phyloP scores from a whole-genome alignment of 495 filamentous ascomycete species.

The Parmelia sp. region DNA sequence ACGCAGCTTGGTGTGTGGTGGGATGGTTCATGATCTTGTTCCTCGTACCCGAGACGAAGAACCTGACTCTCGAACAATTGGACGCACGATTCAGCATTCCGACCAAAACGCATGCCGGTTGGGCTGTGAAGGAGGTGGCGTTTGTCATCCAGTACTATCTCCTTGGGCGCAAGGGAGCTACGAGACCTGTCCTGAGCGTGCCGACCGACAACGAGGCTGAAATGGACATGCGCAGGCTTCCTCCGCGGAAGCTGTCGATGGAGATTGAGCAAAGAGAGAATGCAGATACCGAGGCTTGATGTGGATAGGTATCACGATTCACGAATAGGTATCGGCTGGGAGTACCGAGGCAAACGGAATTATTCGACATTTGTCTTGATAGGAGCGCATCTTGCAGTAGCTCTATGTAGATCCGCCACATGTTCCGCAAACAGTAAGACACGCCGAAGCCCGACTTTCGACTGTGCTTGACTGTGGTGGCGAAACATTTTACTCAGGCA shows the following conservation, averaged over 20 bases:
- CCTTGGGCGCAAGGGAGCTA: slow-evolving; percentile 11
- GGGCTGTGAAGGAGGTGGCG: slow-evolving; percentile 15
- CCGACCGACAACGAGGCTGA: neutral
- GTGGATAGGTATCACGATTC: neutral
- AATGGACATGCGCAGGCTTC: slow-evolving; percentile 7
- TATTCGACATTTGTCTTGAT: neutral
- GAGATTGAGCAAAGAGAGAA: neutral
- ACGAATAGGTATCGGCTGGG: neutral
- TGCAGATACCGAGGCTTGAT: neutral
- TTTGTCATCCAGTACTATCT: slow-evolving; percentile 19
- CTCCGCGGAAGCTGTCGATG: slow-evolving; percentile 10
- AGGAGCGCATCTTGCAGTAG: neutral
- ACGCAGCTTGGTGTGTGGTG: slow-evolving; percentile 54
- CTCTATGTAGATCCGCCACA: neutral
- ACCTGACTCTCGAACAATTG: slow-evolving; percentile 46
- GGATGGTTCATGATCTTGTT: slow-evolving; percentile 50
- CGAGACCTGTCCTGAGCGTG: slow-evolving; percentile 6
- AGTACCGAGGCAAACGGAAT: neutral
- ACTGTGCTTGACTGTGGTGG: neutral
- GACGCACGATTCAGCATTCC: slow-evolving; percentile 30
- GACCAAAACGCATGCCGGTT: slow-evolving; percentile 15
- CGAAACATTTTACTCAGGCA: neutral
- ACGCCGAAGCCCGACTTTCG: neutral
- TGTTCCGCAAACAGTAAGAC: neutral
- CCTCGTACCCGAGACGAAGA: slow-evolving; percentile 55